Evolutionary conservation across 2,329 filamentous ascomycete genomes (phyloP).

Genomic region (Phialophora tarda): DNA sequence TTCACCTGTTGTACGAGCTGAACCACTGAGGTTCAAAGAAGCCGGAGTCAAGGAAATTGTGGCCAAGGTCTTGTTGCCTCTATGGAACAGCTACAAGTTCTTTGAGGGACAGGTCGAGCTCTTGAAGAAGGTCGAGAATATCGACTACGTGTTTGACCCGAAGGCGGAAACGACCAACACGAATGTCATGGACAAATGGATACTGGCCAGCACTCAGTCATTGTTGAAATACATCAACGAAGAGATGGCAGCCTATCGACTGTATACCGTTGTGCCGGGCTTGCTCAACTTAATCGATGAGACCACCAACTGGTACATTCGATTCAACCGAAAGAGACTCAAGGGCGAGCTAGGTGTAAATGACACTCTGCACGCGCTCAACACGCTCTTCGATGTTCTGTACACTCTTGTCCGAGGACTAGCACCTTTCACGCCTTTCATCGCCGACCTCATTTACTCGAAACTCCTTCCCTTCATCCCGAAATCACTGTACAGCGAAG

Average conservation of each 20-base stretch:
- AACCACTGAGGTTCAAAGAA: constrained; percentile 85
- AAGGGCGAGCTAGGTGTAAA: constrained; percentile 85
- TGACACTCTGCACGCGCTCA: constrained; percentile 87
- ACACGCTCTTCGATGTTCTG: constrained; percentile 91
- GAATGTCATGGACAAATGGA: constrained; percentile 93
- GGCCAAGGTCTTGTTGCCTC: constrained; percentile 78
- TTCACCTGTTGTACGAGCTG: constrained; percentile 83
- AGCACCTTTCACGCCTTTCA: constrained; percentile 93
- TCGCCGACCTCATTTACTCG: constrained; percentile 92
- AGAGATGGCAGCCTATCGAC: constrained; percentile 77
- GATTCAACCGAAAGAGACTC: constrained; percentile 82
- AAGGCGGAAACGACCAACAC: constrained; percentile 72
- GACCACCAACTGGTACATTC: constrained; percentile 92
- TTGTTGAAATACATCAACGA: constrained; percentile 83
- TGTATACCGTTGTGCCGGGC: constrained; percentile 85
- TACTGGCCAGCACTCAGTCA: constrained; percentile 83
- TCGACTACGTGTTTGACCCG: constrained; percentile 76
- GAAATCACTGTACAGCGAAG: constrained; percentile 69
- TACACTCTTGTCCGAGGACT: constrained; percentile 86
- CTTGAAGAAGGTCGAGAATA: constrained; percentile 78
- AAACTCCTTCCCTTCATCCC: constrained; percentile 83
- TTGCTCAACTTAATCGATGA: constrained; percentile 81
- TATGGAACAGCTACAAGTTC: constrained; percentile 94
- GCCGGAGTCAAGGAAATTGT: constrained; percentile 87
- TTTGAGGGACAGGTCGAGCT: constrained; percentile 84